Percentiles rank a stretch among this genome's conserved stretches.
phyloP scores from a whole-genome alignment of 1,139 yeast genomes.

The Kodamaea suecica region DNA sequence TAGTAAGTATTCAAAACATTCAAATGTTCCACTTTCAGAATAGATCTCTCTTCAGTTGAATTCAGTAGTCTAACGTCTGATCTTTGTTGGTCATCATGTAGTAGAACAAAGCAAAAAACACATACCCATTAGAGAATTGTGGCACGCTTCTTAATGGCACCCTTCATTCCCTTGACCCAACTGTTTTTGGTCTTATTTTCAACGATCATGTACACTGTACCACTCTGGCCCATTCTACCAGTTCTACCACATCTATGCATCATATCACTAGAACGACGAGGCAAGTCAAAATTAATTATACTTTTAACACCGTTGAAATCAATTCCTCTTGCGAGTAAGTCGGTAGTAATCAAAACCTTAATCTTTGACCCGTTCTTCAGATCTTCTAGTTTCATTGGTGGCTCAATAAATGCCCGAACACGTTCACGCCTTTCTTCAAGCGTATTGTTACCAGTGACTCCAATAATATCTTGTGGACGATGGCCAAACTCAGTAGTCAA shows the following conservation, averaged over 20 bases:
- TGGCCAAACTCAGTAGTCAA: slow-evolving; percentile 56
- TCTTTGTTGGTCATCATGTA: slow-evolving; percentile 29
- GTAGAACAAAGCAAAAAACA: slow-evolving; percentile 6
- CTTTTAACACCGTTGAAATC: slow-evolving; percentile 82
- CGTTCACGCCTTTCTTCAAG: slow-evolving; percentile 55
- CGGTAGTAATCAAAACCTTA: slow-evolving; percentile 84
- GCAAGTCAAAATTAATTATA: slow-evolving; percentile 81
- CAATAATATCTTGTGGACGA: slow-evolving; percentile 42
- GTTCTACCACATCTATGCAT: slow-evolving; percentile 94
- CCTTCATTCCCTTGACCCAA: slow-evolving; percentile 84
- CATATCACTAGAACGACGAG: slow-evolving; percentile 78
- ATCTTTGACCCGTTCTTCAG: slow-evolving; percentile 28
- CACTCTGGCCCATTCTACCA: slow-evolving; percentile 86
- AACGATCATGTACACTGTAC: slow-evolving; percentile 75
- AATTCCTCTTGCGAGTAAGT: slow-evolving; percentile 83
- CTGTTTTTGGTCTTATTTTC: slow-evolving; percentile 65
- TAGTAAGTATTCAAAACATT: too few species aligned
- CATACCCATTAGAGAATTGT: slow-evolving; percentile 17
- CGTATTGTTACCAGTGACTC: slow-evolving; percentile 63
- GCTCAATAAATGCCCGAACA: slow-evolving; percentile 59
- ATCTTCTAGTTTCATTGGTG: slow-evolving; percentile 44
- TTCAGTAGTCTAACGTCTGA: slow-evolving; percentile 35
- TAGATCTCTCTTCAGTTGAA: slow-evolving; percentile 28
- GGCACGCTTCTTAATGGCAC: slow-evolving; percentile 56
- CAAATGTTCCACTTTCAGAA: slow-evolving; percentile 18